A percentile compares a stretch with the other conserved stretches of the same genome.
Conservation (phyloP, 345 rosid species). For the Aurinia saxatilis region DNA sequence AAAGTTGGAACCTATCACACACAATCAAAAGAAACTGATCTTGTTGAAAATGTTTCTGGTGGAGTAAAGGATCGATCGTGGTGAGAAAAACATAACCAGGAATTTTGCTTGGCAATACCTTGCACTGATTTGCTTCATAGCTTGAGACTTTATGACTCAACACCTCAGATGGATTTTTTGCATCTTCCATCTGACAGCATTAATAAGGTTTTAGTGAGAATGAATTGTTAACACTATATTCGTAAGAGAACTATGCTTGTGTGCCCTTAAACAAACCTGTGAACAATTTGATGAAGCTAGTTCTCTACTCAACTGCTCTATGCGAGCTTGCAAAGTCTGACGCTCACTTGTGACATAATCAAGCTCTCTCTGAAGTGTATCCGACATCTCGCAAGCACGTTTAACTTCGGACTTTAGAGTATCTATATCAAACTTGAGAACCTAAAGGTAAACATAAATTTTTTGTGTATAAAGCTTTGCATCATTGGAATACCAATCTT, state of each 20-base stretch:
- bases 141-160: constrained; percentile 29
- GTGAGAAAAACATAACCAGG: neutral
- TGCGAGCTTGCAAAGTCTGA: constrained; percentile 32
- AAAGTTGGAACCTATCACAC: neutral
- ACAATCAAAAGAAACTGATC: constrained; percentile 1
- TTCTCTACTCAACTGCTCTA: constrained; percentile 25
- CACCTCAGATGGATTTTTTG: constrained; percentile 36
- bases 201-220: neutral
- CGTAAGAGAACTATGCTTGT: neutral
- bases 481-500: neutral
- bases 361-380: constrained; percentile 36
- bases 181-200: constrained; percentile 35
- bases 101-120: constrained; percentile 28
- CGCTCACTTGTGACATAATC: constrained; percentile 35
- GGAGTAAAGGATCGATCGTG: neutral
- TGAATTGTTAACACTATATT: neutral
- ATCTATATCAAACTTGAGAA: constrained; percentile 32
- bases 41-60: neutral
- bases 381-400: constrained; percentile 28
- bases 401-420: constrained; percentile 37
- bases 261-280: constrained; percentile 36
- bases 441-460: constrained; percentile 21
- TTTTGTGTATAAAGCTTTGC: neutral
- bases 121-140: constrained; percentile 40
- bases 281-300: constrained; percentile 17